Evolutionary conservation across 2,329 filamentous ascomycete species (phyloP), one percentile per base, ranked within the genome.

Genomic region (Arthrobotrys entomopaga): DNA sequence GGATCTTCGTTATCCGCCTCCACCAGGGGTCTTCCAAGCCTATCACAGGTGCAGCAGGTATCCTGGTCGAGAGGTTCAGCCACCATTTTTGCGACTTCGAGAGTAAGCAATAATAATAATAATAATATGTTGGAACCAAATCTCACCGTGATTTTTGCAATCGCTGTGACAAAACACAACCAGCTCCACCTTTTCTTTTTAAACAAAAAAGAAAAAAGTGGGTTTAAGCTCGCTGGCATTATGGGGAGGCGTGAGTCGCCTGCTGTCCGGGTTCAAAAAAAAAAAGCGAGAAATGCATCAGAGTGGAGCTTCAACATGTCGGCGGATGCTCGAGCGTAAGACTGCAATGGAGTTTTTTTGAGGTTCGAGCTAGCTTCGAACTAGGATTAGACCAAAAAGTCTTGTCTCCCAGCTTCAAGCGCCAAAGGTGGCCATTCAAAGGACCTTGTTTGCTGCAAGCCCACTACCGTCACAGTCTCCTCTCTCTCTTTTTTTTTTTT

Each of bases 1-100:
- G 57, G 70, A 74, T 74, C 70, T 56, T 74, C 70, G 70, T 52
- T 73, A 73, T 66, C 69, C 69, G 69, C 69, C 61, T 60, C 42
- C 48, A 69, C 48, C 49, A 19, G 70, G 63, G 46, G 40, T 20
- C 56, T 56, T n/a, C n/a, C 49, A 34, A 65, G 57, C 69, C 69
- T 66, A 73, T 73, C 69, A 66, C 56, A 61, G 57, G 70, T 67
- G 63, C 63, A 74, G 70, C 11, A 67, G 38, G 38, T 7, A 67
- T 64, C 70, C 70, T 64, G 42, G 70, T 50, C 61, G 22, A 57
- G 54, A 61, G 43, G 69, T 73, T 63, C 69, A 73, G 63, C 69
- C 69, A 66, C 61, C 57, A n/a, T 29, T 34, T n/a, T 16, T 48
- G 63, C 57, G 52, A 61, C 24, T 8, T 29, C 10, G 53, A 49